Conservation (phyloP, 306 rosid species). For the Quercus glauca region DNA sequence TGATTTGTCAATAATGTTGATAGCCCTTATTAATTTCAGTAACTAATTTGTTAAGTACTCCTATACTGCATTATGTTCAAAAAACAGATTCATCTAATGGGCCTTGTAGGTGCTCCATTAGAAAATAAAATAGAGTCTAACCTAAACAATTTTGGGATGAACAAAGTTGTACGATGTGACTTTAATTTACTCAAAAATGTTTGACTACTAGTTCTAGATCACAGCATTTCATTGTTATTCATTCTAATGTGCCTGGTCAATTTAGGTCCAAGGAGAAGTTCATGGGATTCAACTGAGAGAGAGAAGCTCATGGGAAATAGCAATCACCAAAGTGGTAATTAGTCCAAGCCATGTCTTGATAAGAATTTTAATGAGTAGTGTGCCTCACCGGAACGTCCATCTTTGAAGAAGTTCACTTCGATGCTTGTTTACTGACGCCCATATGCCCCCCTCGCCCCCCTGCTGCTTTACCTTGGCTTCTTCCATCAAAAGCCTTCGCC, state of each 20-base stretch:
- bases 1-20: not conserved
- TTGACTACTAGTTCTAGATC: not conserved
- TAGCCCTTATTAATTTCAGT: not conserved
- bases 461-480: constrained; percentile 70
- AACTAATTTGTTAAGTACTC: not conserved
- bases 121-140: not conserved
- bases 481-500: constrained; percentile 67
- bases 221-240: not conserved
- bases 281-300: too few species aligned
- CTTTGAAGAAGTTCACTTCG: constrained; percentile 45
- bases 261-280: not conserved
- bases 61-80: not conserved
- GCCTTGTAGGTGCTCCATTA: not conserved
- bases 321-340: not conserved
- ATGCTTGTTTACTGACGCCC: constrained; percentile 38
- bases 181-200: not conserved
- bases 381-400: constrained; percentile 56
- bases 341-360: not conserved
- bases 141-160: not conserved
- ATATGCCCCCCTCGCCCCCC: constrained; percentile 47
- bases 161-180: not conserved
- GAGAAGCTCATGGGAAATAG: not conserved
- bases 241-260: not conserved
- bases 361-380: not conserved
- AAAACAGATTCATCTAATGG: not conserved